Percentiles rank a stretch among this genome's conserved stretches.
These are phyloP conservation scores for Simplicillium sp. DNA, from an alignment of 2,329 filamentous ascomycete species.

Conservation along the genomic window DNA sequence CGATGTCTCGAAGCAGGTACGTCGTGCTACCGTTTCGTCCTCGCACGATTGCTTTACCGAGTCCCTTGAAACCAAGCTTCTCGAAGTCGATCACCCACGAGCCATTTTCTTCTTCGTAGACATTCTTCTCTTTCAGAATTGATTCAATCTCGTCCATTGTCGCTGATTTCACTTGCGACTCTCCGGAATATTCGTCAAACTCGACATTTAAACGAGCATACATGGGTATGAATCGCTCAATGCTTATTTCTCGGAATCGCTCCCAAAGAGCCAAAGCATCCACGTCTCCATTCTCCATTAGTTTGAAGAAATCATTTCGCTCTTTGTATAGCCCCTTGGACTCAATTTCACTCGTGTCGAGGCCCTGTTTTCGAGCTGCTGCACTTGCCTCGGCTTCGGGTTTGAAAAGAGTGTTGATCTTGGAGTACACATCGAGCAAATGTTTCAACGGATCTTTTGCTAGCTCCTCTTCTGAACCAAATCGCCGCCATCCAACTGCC, in stretches of 20 bases:
- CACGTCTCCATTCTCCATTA: conserved; percentile 50
- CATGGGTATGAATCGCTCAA: conserved; percentile 46
- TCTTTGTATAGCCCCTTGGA: conserved; percentile 35
- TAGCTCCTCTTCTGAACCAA: conserved; percentile 56
- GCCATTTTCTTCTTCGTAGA: conserved; percentile 54
- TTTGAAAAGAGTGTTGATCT: conserved; percentile 51
- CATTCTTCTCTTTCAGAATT: conserved; percentile 45
- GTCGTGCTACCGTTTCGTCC: conserved; percentile 54
- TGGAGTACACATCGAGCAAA: conserved; percentile 63
- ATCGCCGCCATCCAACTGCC: conserved; percentile 58
- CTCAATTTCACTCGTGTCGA: conserved; percentile 33
- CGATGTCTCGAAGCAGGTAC: conserved; percentile 63
- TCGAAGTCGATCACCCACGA: conserved; percentile 59
- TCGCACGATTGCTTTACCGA: conserved; percentile 57
- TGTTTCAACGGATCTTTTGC: conserved; percentile 60
- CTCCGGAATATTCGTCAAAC: conserved; percentile 37
- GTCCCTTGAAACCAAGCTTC: conserved; percentile 56
- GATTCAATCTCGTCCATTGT: conserved; percentile 51
- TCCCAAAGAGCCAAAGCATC: conserved; percentile 47
- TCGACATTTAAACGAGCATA: conserved; percentile 51
- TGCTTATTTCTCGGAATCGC: conserved; percentile 48
- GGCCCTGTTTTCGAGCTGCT: conserved; percentile 33
- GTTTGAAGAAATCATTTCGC: conserved; percentile 52
- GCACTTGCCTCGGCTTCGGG: conserved; percentile 53
- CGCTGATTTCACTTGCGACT: conserved; percentile 42